A percentile compares a stretch with the other conserved stretches of the same genome.
phyloP scores from a whole-genome alignment of 2,329 filamentous ascomycete species.

The Penicillium janthinellum region DNA sequence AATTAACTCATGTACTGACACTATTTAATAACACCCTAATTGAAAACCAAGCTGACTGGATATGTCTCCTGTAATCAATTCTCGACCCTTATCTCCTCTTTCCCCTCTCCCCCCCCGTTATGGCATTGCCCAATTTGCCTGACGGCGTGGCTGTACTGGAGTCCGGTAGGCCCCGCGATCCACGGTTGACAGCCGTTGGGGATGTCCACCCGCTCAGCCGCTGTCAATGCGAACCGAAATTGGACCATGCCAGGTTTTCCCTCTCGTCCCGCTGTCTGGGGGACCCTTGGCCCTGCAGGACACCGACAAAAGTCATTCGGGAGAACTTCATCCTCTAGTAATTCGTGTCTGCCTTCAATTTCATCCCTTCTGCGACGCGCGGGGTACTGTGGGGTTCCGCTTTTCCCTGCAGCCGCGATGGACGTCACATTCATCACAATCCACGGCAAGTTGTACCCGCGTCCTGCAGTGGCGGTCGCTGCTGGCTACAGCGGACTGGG shows the following conservation, averaged over 20 bases:
- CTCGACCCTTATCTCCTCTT: not conserved
- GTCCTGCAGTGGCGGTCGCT: constrained; percentile 3
- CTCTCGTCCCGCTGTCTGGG: not conserved
- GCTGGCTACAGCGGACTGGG: constrained; percentile 1
- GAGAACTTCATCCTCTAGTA: no score
- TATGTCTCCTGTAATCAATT: not conserved
- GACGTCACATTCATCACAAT: constrained; percentile 91
- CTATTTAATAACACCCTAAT: constrained; percentile 2
- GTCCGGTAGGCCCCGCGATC: constrained; percentile 5
- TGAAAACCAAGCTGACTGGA: not conserved
- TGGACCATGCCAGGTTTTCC: constrained; percentile 1
- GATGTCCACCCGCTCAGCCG: constrained; percentile 10
- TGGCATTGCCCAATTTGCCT: not conserved
- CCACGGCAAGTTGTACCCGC: constrained; percentile 64
- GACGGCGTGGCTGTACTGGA: not conserved
- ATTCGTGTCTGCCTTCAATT: not conserved
- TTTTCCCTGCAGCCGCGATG: constrained; percentile 51
- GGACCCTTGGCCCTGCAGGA: not conserved
- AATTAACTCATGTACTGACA: constrained; percentile 11
- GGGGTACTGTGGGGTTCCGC: constrained; percentile 17
- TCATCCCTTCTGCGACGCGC: not conserved
- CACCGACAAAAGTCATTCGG: not conserved
- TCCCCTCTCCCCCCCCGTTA: not conserved
- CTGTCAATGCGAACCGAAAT: constrained; percentile 7
- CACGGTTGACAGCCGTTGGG: constrained; percentile 23